A percentile compares a stretch with the other conserved stretches of the same genome.
Conservation (phyloP, 2,329 filamentous ascomycete species). For the Diplodia sapinea region DNA sequence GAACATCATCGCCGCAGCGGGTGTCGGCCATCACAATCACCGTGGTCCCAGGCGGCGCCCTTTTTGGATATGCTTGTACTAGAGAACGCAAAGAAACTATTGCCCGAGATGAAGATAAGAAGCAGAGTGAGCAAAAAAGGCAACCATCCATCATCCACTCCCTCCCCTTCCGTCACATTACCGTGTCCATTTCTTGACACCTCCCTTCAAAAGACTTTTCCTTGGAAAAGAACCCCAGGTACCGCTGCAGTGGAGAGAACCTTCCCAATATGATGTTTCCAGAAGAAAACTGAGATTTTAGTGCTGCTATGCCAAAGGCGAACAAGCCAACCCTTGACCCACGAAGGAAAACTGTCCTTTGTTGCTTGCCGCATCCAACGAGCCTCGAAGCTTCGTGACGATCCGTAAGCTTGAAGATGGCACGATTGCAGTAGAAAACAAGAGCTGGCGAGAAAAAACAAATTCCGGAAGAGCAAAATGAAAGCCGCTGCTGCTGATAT, state of each 20-base stretch:
- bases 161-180: constrained; percentile 29
- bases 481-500: constrained; percentile 21
- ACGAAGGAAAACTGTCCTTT: constrained; percentile 8
- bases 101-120: constrained; percentile 20
- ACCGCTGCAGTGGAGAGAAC: background rate
- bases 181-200: constrained; percentile 18
- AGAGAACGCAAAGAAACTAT: constrained; percentile 10
- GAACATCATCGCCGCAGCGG: background rate
- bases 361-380: constrained; percentile 27
- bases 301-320: constrained; percentile 28
- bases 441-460: constrained; percentile 14
- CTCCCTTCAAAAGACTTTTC: background rate
- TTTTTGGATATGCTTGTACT: background rate
- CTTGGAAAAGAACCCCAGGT: background rate
- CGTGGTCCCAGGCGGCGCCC: background rate
- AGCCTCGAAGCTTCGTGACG: constrained; percentile 18
- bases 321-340: constrained; percentile 22
- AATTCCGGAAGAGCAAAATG: constrained; percentile 27
- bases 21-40: background rate
- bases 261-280: constrained; percentile 17
- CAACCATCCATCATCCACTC: constrained; percentile 15
- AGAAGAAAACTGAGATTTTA: constrained; percentile 29
- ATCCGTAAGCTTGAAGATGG: constrained; percentile 27
- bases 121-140: constrained; percentile 21
- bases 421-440: constrained; percentile 27